Conservation (phyloP, 192 early-diverging fungal genomes). For the Podila epicladia region DNA sequence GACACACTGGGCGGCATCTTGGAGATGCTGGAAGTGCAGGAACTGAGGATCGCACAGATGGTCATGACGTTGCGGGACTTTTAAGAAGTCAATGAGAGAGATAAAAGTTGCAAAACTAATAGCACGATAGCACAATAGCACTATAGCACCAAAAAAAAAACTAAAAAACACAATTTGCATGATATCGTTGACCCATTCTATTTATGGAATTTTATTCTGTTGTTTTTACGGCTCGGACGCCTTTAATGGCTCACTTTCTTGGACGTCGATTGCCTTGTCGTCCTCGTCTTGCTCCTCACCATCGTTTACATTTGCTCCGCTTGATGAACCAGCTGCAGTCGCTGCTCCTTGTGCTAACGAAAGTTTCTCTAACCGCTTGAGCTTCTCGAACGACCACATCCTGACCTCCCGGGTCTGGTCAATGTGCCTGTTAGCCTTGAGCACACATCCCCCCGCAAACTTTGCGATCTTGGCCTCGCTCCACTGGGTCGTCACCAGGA, state of each 20-base stretch:
- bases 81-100: background rate
- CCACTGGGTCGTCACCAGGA: slow-evolving; percentile 18
- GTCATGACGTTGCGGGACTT: slow-evolving; percentile 57
- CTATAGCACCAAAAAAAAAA: background rate
- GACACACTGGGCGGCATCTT: slow-evolving; percentile 47
- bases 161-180: too few relatives aligned
- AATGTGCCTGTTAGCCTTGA: slow-evolving; percentile 28
- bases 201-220: too few relatives aligned
- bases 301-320: too few relatives aligned
- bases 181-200: too few relatives aligned
- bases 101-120: background rate
- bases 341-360: background rate
- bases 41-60: slow-evolving; percentile 54
- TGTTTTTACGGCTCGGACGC: too few relatives aligned
- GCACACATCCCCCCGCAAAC: slow-evolving; percentile 27
- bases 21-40: slow-evolving; percentile 61
- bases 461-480: slow-evolving; percentile 5
- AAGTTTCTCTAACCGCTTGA: slow-evolving; percentile 12
- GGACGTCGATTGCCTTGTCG: too few relatives aligned
- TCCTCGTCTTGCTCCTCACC: too few relatives aligned
- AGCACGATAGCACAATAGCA: background rate
- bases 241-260: too few relatives aligned
- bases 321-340: background rate
- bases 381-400: slow-evolving; percentile 25
- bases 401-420: slow-evolving; percentile 15